Evolutionary conservation across 495 filamentous ascomycete species (phyloP).

Genomic region (Neurospora pannonica): DNA sequence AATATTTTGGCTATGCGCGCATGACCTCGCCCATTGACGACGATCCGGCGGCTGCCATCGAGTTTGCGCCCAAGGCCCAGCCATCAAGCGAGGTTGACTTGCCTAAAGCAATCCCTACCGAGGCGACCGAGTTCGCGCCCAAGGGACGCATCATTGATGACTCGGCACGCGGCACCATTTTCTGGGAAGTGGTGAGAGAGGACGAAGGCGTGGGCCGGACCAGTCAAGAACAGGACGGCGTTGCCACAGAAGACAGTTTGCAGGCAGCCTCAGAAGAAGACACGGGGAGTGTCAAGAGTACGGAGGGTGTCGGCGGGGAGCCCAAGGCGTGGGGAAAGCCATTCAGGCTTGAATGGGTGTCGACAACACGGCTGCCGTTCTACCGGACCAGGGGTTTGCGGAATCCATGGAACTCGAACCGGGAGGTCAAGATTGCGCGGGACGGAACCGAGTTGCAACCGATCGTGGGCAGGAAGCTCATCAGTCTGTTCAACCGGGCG

Average conservation of each 20-base stretch:
- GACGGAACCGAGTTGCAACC: constrained; percentile 94
- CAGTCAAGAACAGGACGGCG: constrained; percentile 28
- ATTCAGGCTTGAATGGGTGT: constrained; percentile 88
- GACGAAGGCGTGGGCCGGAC: constrained; percentile 25
- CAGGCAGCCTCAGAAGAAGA: constrained; percentile 9
- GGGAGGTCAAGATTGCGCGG: constrained; percentile 93
- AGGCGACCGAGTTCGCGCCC: constrained; percentile 70
- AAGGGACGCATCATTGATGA: constrained; percentile 89
- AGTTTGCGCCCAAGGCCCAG: constrained; percentile 51
- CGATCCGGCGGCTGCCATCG: constrained; percentile 57
- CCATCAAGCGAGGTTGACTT: constrained; percentile 51
- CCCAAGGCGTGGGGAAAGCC: constrained; percentile 80
- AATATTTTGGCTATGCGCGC: constrained; percentile 92
- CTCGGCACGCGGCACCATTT: constrained; percentile 84
- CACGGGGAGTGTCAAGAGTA: constrained; percentile 23
- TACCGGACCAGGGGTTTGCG: constrained; percentile 80
- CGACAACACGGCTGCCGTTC: constrained; percentile 78
- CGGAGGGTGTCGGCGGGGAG: constrained; percentile 28
- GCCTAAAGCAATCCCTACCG: constrained; percentile 67
- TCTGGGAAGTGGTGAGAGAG: constrained; percentile 81
- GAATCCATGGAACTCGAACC: constrained; percentile 94
- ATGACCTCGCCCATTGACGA: constrained; percentile 83
- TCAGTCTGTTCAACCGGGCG: constrained; percentile 65
- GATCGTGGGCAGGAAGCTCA: constrained; percentile 62
- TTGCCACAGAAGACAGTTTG: constrained; percentile 25